A percentile compares a stretch with the other conserved stretches of the same genome.
Evolutionary conservation across 202 grass and related monocot species (phyloP).

Genomic region (Eragrostis tef): DNA sequence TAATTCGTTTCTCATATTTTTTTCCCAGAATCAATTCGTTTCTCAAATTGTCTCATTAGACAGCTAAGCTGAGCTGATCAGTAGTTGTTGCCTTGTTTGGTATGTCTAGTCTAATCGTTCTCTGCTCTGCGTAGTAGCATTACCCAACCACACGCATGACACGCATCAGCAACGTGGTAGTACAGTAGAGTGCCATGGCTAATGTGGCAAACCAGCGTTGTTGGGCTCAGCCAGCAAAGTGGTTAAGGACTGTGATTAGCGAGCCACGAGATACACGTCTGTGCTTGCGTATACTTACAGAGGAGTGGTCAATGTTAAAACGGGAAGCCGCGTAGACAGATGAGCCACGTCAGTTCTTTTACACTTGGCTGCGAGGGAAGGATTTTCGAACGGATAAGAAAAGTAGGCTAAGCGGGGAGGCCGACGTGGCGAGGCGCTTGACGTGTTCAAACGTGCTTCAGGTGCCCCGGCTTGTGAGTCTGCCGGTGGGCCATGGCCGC

Average conservation of each 20-base stretch:
- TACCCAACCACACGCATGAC: too few relatives aligned
- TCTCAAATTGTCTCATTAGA: background rate
- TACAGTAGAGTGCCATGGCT: too few relatives aligned
- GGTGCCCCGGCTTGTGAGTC: background rate
- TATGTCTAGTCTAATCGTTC: too few relatives aligned
- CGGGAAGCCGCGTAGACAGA: background rate
- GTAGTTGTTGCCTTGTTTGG: too few relatives aligned
- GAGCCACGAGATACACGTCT: too few relatives aligned
- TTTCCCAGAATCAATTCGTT: background rate
- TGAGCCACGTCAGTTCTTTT: slow-evolving; percentile 14
- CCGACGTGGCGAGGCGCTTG: slow-evolving; percentile 25
- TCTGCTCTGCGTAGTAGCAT: background rate
- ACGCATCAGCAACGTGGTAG: too few relatives aligned
- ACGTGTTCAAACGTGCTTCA: slow-evolving; percentile 26
- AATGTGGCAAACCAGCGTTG: background rate
- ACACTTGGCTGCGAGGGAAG: slow-evolving; percentile 22
- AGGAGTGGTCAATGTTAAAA: background rate
- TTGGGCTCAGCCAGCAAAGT: background rate
- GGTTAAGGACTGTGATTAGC: background rate
- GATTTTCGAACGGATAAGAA: slow-evolving; percentile 15
- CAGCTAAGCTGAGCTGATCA: too few relatives aligned
- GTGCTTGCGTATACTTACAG: too few relatives aligned
- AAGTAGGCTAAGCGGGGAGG: background rate
- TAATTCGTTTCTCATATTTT: background rate
- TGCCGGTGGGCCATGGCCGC: background rate